Evolutionary conservation across 306 rosid species (phyloP).

Genomic region (Acmispon strigosus): DNA sequence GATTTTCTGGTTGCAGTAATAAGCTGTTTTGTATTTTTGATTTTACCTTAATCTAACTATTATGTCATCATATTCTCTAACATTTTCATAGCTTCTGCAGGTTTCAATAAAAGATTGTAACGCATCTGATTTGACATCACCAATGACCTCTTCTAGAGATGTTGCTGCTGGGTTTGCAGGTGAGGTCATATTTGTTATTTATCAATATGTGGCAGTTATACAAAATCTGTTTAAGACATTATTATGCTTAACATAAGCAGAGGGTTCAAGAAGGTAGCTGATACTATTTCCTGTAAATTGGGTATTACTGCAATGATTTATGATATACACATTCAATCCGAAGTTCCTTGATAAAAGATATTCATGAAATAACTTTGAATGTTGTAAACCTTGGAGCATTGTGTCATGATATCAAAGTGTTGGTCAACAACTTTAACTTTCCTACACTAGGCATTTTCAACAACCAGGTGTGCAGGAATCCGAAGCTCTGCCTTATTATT

Average conservation of each 20-base stretch:
- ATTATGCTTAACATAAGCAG: not conserved
- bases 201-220: not conserved
- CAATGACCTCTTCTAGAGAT: slow-evolving; percentile 22
- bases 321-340: not conserved
- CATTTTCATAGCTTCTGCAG: slow-evolving; percentile 25
- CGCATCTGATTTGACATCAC: slow-evolving; percentile 26
- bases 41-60: not conserved
- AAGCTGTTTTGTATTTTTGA: not conserved
- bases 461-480: slow-evolving; percentile 42
- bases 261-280: not conserved
- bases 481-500: slow-evolving; percentile 41
- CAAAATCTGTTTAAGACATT: not conserved
- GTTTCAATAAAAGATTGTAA: slow-evolving; percentile 39
- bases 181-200: slow-evolving; percentile 29
- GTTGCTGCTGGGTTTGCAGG: slow-evolving; percentile 34
- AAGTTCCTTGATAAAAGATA: not conserved
- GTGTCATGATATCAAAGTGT: not conserved
- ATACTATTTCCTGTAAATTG: not conserved
- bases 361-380: not conserved
- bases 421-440: slow-evolving; percentile 38
- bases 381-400: not conserved
- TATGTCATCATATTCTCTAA: not conserved
- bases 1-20: not conserved
- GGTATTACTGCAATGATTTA: not conserved
- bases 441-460: slow-evolving; percentile 45